Evolutionary conservation across 2,329 filamentous ascomycete species (phyloP).

Genomic region (Albophoma yamanashiensis): DNA sequence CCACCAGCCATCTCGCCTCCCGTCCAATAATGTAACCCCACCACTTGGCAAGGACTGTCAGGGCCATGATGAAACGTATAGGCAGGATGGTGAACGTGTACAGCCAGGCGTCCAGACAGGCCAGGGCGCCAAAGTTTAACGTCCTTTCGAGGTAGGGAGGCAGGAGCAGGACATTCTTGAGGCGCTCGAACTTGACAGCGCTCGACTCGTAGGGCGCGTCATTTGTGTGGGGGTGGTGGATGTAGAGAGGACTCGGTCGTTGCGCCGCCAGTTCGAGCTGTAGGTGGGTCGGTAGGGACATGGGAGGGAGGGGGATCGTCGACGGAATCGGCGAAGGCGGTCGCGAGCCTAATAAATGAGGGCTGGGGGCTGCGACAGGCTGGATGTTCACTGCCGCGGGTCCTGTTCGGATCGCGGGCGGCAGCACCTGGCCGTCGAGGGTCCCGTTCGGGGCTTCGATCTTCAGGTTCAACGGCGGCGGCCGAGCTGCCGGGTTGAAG

Average conservation of each 20-base stretch:
- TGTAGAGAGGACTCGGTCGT: slow-evolving; percentile 54
- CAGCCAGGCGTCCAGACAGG: slow-evolving; percentile 91
- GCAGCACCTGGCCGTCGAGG: slow-evolving; percentile 3
- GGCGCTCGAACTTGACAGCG: slow-evolving; percentile 79
- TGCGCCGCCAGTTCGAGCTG: slow-evolving; percentile 54
- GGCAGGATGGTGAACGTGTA: slow-evolving; percentile 95
- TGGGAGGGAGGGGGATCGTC: slow-evolving; percentile 51
- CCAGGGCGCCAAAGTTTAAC: slow-evolving; percentile 77
- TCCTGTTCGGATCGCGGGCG: slow-evolving; percentile 13
- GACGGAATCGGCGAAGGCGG: slow-evolving; percentile 39
- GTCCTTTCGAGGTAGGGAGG: slow-evolving; percentile 75
- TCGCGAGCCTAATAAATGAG: slow-evolving; percentile 14
- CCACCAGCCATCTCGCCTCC: slow-evolving; percentile 60
- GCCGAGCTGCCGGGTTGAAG: slow-evolving; percentile 32
- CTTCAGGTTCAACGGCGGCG: slow-evolving; percentile 34
- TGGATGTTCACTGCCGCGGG: slow-evolving; percentile 11
- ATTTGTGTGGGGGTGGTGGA: slow-evolving; percentile 44
- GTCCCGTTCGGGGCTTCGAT: slow-evolving; percentile 12
- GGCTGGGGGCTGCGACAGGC: slow-evolving; percentile 6
- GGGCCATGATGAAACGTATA: slow-evolving; percentile 72
- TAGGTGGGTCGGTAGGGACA: slow-evolving; percentile 55
- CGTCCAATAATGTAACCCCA: slow-evolving; percentile 63
- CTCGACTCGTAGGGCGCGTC: slow-evolving; percentile 81
- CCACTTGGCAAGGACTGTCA: slow-evolving; percentile 67
- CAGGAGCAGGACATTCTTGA: slow-evolving; percentile 79